Evolutionary conservation across 202 grass and related monocot species (phyloP).

Genomic region (Bolboschoenoplectus hybrid): DNA sequence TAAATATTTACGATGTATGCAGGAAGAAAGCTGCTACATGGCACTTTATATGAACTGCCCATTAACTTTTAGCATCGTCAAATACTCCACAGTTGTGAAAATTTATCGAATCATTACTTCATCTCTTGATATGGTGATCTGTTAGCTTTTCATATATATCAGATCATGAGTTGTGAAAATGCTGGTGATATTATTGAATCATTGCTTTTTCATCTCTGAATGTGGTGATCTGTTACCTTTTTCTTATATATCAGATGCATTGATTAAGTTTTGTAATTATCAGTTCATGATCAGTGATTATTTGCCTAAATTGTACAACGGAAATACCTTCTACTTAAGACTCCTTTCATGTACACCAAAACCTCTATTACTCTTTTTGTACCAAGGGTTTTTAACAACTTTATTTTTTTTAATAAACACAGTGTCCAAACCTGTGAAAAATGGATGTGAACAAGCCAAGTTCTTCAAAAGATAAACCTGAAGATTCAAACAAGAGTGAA

Average conservation of each 20-base stretch:
- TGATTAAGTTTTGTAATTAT: not conserved
- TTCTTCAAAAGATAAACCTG: constrained; percentile 44
- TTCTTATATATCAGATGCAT: not conserved
- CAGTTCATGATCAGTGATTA: not conserved
- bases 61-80: not conserved
- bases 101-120: not conserved
- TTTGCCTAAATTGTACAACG: not conserved
- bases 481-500: constrained; percentile 24
- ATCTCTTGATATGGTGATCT: not conserved
- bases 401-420: not conserved
- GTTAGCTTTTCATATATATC: not conserved
- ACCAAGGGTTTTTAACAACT: not conserved
- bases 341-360: not conserved
- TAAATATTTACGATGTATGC: not conserved
- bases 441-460: constrained; percentile 59
- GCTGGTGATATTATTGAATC: too few species aligned
- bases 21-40: constrained; percentile 2
- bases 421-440: constrained; percentile 34
- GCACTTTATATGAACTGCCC: not conserved
- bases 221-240: not conserved
- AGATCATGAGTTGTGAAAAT: not conserved
- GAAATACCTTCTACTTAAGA: not conserved
- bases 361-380: constrained; percentile 6
- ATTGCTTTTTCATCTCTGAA: not conserved
- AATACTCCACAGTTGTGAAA: not conserved